Evolutionary conservation across 1,284 basidiomycete species (phyloP), one percentile per base, ranked within the genome.

Genomic region (Athelia sp.): DNA sequence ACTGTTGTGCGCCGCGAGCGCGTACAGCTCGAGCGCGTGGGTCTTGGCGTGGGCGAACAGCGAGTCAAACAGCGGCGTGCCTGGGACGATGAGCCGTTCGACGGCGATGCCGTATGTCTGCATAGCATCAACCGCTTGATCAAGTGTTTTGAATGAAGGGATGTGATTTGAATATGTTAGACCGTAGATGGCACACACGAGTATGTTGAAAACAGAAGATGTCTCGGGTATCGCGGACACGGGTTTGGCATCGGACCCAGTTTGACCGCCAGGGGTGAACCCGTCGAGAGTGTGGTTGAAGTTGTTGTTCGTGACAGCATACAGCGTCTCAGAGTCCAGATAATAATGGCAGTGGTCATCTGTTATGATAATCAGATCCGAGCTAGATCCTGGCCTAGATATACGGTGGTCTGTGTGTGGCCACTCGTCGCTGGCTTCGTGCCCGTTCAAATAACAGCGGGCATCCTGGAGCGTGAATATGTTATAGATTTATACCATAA

Each of bases 291-390:
- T 50, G 17, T 38, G 40, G 44, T 56, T 52, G 54, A 66, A 64
- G 4, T 29, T 22, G 44, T 66, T 66, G 17, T 31, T 43, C 2
- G 64, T 63, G 1, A 32, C 45, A 31, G 43, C 23, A 18, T 59
- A 51, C 14, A 64, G 54, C 14, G 47, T 47, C 13, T 52, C 34
- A 8, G 51, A 50, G 49, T 66, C 62, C 14, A 59, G 58, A 43
- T 58, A 59, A 54, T 65, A 75, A 58, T 73, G 73, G 40, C 74
- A 72, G 4, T 66, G 63, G 51, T 75, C 73, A n/a, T n/a, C n/a
- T n/a, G 32, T 11, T n/a, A 34, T 34, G 32, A 34, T 34, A 34
- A 34, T 34, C 11, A 34, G 32, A 34, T 34, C 32, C n/a, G 32
- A 34, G 32, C 11, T n/a, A 11, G 32, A 34, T 34, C 32, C 32